Evolutionary conservation across 2,329 filamentous ascomycete genomes (phyloP).

Genomic region (Harringtonia lauricola): DNA sequence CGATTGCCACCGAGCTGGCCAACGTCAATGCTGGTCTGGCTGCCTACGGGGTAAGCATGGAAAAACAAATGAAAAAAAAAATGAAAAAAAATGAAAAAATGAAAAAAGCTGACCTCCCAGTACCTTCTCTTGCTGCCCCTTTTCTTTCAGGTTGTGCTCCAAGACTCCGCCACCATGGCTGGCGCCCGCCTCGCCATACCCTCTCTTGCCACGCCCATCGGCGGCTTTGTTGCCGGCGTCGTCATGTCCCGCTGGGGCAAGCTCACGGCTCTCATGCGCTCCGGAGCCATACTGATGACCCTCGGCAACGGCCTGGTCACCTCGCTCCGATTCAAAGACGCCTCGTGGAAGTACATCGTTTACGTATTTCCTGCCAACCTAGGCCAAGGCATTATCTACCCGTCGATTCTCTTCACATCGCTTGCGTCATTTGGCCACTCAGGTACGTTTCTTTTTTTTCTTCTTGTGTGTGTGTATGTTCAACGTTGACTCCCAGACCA

Average conservation of each 20-base stretch:
- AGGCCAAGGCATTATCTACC: conserved; percentile 49
- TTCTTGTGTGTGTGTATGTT: no score
- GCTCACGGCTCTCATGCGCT: conserved; percentile 38
- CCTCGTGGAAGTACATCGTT: conserved; percentile 36
- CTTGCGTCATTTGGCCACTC: conserved; percentile 51
- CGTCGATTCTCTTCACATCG: conserved; percentile 47
- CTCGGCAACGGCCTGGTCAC: conserved; percentile 41
- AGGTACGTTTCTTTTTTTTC: conserved; percentile 25
- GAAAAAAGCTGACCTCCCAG: conserved; percentile 17
- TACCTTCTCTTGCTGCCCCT: conserved; percentile 60
- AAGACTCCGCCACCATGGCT: conserved; percentile 52
- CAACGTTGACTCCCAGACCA: no score
- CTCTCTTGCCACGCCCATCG: conserved; percentile 46
- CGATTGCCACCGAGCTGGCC: conserved; percentile 42
- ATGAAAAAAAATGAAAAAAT: no score
- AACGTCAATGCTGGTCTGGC: conserved; percentile 51
- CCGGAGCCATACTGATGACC: conserved; percentile 39
- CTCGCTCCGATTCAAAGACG: conserved; percentile 31
- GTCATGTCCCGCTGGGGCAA: conserved; percentile 41
- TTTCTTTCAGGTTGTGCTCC: conserved; percentile 57
- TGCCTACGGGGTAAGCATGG: conserved; percentile 45
- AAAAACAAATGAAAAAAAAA: no score
- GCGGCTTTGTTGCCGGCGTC: conserved; percentile 43
- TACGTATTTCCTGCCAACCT: conserved; percentile 44
- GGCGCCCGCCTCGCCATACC: conserved; percentile 54